Evolutionary conservation across 257 asterid genomes (phyloP).

Genomic region (Phtheirospermum japonicum): DNA sequence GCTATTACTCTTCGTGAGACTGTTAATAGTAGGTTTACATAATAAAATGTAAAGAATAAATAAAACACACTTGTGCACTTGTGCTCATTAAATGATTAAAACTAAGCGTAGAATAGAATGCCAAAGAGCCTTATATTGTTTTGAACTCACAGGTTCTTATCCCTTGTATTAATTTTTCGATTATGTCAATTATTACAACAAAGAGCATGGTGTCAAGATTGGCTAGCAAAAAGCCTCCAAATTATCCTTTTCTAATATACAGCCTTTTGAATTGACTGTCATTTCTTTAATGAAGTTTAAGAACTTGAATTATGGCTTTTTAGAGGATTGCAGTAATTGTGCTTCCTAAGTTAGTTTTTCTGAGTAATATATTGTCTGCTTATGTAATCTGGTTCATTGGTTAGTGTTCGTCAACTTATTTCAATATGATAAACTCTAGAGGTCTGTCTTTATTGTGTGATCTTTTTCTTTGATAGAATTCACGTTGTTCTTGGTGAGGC

Average conservation of each 20-base stretch:
- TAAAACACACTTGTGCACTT: background rate
- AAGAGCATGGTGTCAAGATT: background rate
- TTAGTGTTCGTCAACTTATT: slow-evolving; percentile 9
- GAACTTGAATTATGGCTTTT: slow-evolving; percentile 14
- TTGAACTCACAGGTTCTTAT: background rate
- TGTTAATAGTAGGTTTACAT: slow-evolving; percentile 2
- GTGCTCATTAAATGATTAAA: background rate
- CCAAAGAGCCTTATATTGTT: background rate
- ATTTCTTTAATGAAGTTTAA: slow-evolving; percentile 18
- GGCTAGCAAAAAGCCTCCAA: background rate
- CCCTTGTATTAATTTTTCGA: too few relatives aligned
- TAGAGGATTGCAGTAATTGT: background rate
- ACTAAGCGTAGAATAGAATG: slow-evolving; percentile 14
- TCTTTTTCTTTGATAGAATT: slow-evolving; percentile 9
- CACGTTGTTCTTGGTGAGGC: background rate
- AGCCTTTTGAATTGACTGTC: background rate
- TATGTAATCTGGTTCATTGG: background rate
- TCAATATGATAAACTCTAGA: background rate
- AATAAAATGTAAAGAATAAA: background rate
- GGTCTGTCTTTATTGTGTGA: slow-evolving; percentile 5
- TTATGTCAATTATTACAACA: too few relatives aligned
- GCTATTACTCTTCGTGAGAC: background rate
- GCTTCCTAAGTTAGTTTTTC: background rate
- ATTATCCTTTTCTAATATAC: too few relatives aligned
- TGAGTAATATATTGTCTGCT: background rate